Evolutionary conservation across 2,329 filamentous ascomycete species (phyloP).

Genomic region (Plectosphaerella sp.): DNA sequence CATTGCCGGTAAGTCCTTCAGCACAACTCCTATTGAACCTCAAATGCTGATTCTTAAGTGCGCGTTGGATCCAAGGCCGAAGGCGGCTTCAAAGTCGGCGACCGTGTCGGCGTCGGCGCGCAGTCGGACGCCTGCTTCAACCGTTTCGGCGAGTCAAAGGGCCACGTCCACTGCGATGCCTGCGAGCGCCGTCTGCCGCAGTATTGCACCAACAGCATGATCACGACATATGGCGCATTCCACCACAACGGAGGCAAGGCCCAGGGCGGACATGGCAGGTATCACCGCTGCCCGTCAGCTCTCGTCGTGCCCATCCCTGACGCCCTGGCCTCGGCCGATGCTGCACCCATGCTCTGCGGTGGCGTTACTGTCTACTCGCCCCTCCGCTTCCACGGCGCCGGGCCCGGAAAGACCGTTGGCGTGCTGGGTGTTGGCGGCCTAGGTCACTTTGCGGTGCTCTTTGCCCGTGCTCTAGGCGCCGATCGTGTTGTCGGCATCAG

Average conservation of each 20-base stretch:
- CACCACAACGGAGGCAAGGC: conserved; percentile 25
- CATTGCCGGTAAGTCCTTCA: conserved; percentile 17
- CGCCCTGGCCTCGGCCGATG: conserved; percentile 39
- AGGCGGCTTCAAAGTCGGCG: conserved; percentile 44
- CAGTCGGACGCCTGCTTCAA: conserved; percentile 48
- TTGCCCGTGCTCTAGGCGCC: conserved; percentile 63
- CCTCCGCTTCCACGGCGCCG: conserved; percentile 56
- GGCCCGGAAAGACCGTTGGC: conserved; percentile 62
- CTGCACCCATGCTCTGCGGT: conserved; percentile 70
- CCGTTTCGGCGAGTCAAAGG: conserved; percentile 4
- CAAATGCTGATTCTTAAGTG: conserved; percentile 9
- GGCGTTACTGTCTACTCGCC: conserved; percentile 72
- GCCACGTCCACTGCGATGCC: conserved; percentile 24
- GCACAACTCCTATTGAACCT: too few relatives aligned
- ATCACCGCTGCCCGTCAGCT: conserved; percentile 26
- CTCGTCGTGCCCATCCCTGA: conserved; percentile 56
- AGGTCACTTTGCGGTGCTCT: conserved; percentile 65
- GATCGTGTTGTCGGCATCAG: conserved; percentile 58
- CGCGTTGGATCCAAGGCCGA: conserved; percentile 38
- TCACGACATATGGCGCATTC: conserved; percentile 43
- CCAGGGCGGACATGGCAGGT: conserved; percentile 32
- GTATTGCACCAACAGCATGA: conserved; percentile 24
- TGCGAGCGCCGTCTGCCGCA: conserved; percentile 36
- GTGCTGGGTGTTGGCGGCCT: conserved; percentile 65
- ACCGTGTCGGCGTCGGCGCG: conserved; percentile 56